These are phyloP conservation scores for Tricholoma terreum DNA, from an alignment of 768 basidiomycete genomes.

Conservation along the genomic window DNA sequence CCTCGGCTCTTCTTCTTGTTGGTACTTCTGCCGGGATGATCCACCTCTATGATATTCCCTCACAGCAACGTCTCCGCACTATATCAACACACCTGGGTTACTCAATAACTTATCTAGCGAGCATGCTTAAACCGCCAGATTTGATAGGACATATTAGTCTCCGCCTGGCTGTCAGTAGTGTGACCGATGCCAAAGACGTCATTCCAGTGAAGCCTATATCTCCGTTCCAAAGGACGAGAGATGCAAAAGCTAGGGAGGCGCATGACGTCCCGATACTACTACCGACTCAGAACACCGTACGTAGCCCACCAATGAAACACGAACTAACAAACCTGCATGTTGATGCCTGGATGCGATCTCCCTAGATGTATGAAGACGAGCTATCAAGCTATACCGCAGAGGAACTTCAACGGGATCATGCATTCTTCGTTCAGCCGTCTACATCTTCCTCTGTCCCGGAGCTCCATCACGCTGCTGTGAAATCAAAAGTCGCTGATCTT, in stretches of 20 bases:
- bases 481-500: conserved; percentile 61
- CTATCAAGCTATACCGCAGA: conserved; percentile 42
- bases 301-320: conserved; percentile 10
- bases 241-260: conserved; percentile 59
- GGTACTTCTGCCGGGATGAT: conserved; percentile 75
- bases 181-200: conserved; percentile 46
- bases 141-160: conserved; percentile 78
- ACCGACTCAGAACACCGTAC: conserved; percentile 44
- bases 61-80: conserved; percentile 85
- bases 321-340: background rate
- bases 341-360: background rate
- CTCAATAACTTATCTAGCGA: conserved; percentile 68
- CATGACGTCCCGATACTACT: conserved; percentile 71
- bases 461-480: conserved; percentile 38
- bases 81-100: conserved; percentile 69
- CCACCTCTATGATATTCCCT: conserved; percentile 82
- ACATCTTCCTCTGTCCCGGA: conserved; percentile 22
- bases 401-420: conserved; percentile 64
- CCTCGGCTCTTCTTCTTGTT: conserved; percentile 73
- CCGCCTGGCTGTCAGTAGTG: conserved; percentile 37
- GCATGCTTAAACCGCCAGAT: conserved; percentile 85
- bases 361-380: conserved; percentile 30
- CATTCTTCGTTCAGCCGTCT: conserved; percentile 56
- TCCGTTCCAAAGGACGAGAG: conserved; percentile 72
- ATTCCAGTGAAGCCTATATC: conserved; percentile 65